A percentile compares a stretch with the other conserved stretches of the same genome.
phyloP scores from a whole-genome alignment of 2,329 filamentous ascomycete species.

The Ophiosphaerella narmari region DNA sequence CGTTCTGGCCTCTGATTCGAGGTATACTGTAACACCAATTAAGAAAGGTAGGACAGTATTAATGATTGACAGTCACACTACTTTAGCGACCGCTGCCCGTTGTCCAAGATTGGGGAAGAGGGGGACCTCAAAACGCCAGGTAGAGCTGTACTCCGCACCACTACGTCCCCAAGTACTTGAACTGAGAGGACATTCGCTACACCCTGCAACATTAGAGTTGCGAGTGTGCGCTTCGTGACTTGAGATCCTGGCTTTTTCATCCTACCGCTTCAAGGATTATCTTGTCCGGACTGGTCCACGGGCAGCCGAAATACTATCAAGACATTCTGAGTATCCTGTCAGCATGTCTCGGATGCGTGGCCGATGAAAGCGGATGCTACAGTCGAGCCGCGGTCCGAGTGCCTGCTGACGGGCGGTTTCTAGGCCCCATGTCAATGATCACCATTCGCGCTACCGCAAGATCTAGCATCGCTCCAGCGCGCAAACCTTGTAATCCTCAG shows the following conservation, averaged over 20 bases:
- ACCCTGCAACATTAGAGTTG: conserved; percentile 5
- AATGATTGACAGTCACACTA: conserved; percentile 15
- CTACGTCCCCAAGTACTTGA: neutral
- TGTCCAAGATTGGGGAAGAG: conserved; percentile 22
- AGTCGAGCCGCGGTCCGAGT: conserved; percentile 19
- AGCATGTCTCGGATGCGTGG: conserved; percentile 16
- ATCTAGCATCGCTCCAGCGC: neutral
- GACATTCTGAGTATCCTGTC: conserved; percentile 5
- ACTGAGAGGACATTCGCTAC: neutral
- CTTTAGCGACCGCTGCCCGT: conserved; percentile 28
- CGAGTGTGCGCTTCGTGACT: neutral
- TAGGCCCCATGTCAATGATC: conserved; percentile 3
- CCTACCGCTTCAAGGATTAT: neutral
- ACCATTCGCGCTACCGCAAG: neutral
- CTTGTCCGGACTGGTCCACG: neutral
- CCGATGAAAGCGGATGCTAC: conserved; percentile 15
- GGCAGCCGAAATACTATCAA: conserved; percentile 15
- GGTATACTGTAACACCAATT: conserved; percentile 12
- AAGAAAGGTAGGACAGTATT: conserved; percentile 9
- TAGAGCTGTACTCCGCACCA: conserved; percentile 3
- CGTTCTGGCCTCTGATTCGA: conserved; percentile 12
- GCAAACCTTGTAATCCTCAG: neutral
- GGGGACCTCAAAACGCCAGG: conserved; percentile 20
- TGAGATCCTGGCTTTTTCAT: neutral
- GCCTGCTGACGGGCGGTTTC: conserved; percentile 11